phyloP scores from a whole-genome alignment of 2,329 filamentous ascomycete species.

The Calonectria crousiana region DNA sequence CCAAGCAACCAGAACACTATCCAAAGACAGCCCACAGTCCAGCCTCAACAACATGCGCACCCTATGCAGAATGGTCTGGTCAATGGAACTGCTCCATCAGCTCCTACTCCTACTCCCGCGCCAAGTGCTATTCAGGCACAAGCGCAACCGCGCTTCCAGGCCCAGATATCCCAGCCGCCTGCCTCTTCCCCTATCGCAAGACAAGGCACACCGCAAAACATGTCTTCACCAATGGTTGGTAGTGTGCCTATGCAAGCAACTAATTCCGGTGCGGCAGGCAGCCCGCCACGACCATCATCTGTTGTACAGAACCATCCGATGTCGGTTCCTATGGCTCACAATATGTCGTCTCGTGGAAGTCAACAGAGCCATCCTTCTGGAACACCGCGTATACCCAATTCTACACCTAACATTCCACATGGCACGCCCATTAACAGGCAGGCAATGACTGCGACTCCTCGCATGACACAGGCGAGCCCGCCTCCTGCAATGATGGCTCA shows the following conservation, averaged over 20 bases:
- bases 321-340: slow-evolving; percentile 70
- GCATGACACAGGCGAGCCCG: slow-evolving; percentile 73
- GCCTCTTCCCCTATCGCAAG: slow-evolving; percentile 76
- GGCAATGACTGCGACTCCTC: slow-evolving; percentile 68
- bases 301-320: slow-evolving; percentile 72
- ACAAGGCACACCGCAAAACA: slow-evolving; percentile 73
- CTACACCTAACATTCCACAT: slow-evolving; percentile 72
- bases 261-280: slow-evolving; percentile 76
- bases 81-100: slow-evolving; percentile 53
- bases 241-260: slow-evolving; percentile 74
- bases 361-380: slow-evolving; percentile 74
- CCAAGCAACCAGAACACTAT: slow-evolving; percentile 42
- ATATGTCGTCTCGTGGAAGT: slow-evolving; percentile 73
- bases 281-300: slow-evolving; percentile 75
- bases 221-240: slow-evolving; percentile 75
- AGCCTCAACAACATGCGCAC: slow-evolving; percentile 49
- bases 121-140: slow-evolving; percentile 54
- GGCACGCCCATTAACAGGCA: slow-evolving; percentile 69
- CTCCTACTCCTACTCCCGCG: slow-evolving; percentile 53
- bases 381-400: slow-evolving; percentile 72
- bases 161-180: slow-evolving; percentile 71
- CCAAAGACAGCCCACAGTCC: slow-evolving; percentile 41
- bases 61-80: slow-evolving; percentile 54
- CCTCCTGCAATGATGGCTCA: slow-evolving; percentile 71
- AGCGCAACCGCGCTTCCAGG: slow-evolving; percentile 62